These are phyloP conservation scores for Neostapfia colusana DNA, from an alignment of 176 grass and related monocot species.

Conservation along the genomic window DNA sequence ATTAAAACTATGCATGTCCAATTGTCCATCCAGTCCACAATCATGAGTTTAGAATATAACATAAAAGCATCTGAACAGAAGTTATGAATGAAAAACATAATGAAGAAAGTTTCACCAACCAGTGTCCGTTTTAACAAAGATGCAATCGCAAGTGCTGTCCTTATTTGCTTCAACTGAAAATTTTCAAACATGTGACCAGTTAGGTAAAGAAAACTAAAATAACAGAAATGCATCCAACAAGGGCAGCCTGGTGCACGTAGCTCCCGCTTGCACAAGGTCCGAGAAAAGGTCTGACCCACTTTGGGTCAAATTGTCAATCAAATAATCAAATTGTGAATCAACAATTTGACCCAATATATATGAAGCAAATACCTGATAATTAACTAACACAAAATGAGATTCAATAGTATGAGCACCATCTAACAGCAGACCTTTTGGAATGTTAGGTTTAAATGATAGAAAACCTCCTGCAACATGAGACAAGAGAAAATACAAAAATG, in stretches of 20 bases:
- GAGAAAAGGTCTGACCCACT: too few species aligned
- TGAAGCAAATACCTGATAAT: slow-evolving; percentile 68
- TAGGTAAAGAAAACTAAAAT: slow-evolving; percentile 23
- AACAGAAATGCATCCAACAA: background rate
- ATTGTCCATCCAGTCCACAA: background rate
- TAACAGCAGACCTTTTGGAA: slow-evolving; percentile 80
- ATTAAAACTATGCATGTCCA: background rate
- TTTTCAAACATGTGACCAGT: slow-evolving; percentile 37
- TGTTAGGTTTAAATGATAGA: slow-evolving; percentile 83
- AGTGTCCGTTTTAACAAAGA: slow-evolving; percentile 75
- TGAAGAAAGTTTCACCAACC: slow-evolving; percentile 59
- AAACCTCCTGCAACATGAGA: slow-evolving; percentile 72
- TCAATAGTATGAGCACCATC: slow-evolving; percentile 75
- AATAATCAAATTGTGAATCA: too few species aligned
- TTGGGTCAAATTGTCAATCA: too few species aligned
- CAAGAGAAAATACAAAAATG: slow-evolving; percentile 12
- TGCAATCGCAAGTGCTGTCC: slow-evolving; percentile 79
- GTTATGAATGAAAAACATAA: slow-evolving; percentile 24
- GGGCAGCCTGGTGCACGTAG: too few species aligned
- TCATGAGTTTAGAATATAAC: background rate
- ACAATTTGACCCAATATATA: slow-evolving; percentile 17
- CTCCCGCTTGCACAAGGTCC: too few species aligned
- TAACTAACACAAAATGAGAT: slow-evolving; percentile 84
- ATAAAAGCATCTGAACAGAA: slow-evolving; percentile 32
- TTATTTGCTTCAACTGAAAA: slow-evolving; percentile 91